Percentiles rank a stretch among this genome's conserved stretches.
Conservation (phyloP, 176 grass and related monocot genomes). For the Aegilops sharonensis region DNA sequence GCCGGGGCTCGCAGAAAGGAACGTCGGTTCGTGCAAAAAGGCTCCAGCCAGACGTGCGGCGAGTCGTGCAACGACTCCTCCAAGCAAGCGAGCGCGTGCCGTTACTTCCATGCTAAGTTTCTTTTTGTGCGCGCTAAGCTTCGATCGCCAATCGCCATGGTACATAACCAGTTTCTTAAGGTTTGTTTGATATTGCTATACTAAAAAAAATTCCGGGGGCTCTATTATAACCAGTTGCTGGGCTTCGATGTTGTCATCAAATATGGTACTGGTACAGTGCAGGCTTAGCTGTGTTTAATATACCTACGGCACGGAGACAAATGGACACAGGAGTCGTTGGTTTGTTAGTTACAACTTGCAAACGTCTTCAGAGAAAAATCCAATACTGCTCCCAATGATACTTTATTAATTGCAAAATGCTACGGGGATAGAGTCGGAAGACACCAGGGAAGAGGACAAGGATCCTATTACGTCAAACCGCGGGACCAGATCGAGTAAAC, state of each 20-base stretch:
- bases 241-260: neutral
- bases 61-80: neutral
- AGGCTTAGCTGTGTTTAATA: too few relatives aligned
- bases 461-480: neutral
- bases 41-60: neutral
- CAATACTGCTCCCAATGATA: neutral
- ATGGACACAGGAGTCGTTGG: neutral
- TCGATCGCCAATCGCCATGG: neutral
- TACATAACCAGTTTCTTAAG: too few relatives aligned
- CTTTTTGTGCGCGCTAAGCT: neutral
- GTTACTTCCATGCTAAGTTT: neutral
- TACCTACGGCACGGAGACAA: neutral
- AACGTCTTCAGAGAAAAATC: neutral
- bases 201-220: neutral
- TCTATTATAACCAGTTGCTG: neutral
- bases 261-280: too few relatives aligned
- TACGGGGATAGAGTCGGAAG: neutral
- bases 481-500: neutral
- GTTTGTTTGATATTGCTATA: neutral
- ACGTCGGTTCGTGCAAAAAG: neutral
- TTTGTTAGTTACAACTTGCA: neutral
- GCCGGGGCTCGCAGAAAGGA: neutral
- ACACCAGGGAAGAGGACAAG: neutral
- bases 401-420: neutral
- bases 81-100: conserved; percentile 4